These are phyloP conservation scores for Rutstroemia sp. DNA, from an alignment of 2,329 filamentous ascomycete species.

Conservation along the genomic window DNA sequence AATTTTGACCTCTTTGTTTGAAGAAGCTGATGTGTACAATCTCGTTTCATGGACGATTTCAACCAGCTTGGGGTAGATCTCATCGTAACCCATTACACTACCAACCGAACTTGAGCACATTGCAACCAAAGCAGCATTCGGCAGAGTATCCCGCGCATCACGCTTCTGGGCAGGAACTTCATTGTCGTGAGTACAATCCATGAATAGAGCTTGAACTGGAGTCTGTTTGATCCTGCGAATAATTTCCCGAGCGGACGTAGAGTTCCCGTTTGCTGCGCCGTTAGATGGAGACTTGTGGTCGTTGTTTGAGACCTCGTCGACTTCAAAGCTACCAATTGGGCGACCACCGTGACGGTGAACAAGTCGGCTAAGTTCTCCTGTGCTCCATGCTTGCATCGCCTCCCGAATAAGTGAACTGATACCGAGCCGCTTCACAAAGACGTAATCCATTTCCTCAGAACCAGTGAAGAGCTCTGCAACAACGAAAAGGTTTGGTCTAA, in stretches of 20 bases:
- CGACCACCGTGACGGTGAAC: conserved; percentile 90
- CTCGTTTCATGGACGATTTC: conserved; percentile 87
- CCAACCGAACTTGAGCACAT: conserved; percentile 95
- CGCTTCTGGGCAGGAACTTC: conserved; percentile 93
- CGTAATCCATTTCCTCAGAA: conserved; percentile 90
- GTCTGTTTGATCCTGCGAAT: conserved; percentile 78
- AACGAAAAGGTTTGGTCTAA: conserved; percentile 82
- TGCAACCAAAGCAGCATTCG: conserved; percentile 86
- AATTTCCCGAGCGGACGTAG: conserved; percentile 35
- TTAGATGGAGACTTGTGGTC: conserved; percentile 35
- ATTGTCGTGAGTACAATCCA: conserved; percentile 99
- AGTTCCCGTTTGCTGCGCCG: conserved; percentile 25
- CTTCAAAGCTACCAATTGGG: conserved; percentile 93
- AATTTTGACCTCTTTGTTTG: conserved; percentile 53
- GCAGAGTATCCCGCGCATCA: conserved; percentile 86
- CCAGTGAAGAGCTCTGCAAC: conserved; percentile 95
- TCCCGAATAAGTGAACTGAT: conserved; percentile 89
- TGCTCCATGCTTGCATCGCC: conserved; percentile 98
- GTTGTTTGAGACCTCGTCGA: conserved; percentile 71
- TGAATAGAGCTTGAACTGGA: conserved; percentile 88
- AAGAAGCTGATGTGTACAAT: conserved; percentile 72
- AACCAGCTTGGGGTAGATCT: conserved; percentile 89
- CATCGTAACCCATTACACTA: conserved; percentile 97
- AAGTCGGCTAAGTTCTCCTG: conserved; percentile 81
- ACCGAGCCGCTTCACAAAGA: conserved; percentile 89